Conservation (phyloP, 805 yeast species). For the Cyberlindnera saturnus region DNA sequence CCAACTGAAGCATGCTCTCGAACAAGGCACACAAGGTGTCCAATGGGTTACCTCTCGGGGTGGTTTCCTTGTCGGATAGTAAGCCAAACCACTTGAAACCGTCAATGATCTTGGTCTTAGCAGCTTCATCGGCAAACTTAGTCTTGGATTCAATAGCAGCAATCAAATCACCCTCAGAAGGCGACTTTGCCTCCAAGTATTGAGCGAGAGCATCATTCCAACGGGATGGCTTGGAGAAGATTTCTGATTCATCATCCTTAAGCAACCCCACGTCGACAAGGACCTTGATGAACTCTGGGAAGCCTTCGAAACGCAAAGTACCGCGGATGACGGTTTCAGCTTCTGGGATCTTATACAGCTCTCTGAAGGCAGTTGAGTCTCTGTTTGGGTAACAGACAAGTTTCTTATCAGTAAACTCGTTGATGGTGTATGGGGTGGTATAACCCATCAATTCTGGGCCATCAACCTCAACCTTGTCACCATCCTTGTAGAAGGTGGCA, state of each 20-base stretch:
- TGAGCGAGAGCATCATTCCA: slow-evolving; percentile 87
- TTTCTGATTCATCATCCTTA: slow-evolving; percentile 63
- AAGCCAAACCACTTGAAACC: slow-evolving; percentile 95
- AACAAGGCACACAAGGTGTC: slow-evolving; percentile 96
- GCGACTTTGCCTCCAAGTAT: slow-evolving; percentile 68
- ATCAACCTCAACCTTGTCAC: slow-evolving; percentile 68
- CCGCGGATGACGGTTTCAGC: slow-evolving; percentile 97
- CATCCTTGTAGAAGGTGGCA: slow-evolving; percentile 85
- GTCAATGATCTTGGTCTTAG: slow-evolving; percentile 77
- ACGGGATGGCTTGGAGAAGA: slow-evolving; percentile 51
- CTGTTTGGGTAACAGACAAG: slow-evolving; percentile 96
- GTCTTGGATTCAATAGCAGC: slow-evolving; percentile 74
- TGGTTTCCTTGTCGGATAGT: slow-evolving; percentile 68
- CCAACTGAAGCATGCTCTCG: slow-evolving; percentile 94
- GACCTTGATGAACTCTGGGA: slow-evolving; percentile 96
- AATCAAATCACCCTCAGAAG: slow-evolving; percentile 65
- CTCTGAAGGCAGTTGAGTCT: slow-evolving; percentile 91
- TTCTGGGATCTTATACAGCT: slow-evolving; percentile 91
- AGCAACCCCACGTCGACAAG: slow-evolving; percentile 91
- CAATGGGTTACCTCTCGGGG: slow-evolving; percentile 89
- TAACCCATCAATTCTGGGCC: slow-evolving; percentile 93
- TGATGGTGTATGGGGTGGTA: slow-evolving; percentile 93
- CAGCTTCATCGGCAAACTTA: slow-evolving; percentile 71
- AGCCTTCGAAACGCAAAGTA: slow-evolving; percentile 95
- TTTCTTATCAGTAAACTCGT: slow-evolving; percentile 65